These are phyloP conservation scores for Aspergillus versicolor DNA, from an alignment of 2,329 filamentous ascomycete genomes.

Conservation along the genomic window DNA sequence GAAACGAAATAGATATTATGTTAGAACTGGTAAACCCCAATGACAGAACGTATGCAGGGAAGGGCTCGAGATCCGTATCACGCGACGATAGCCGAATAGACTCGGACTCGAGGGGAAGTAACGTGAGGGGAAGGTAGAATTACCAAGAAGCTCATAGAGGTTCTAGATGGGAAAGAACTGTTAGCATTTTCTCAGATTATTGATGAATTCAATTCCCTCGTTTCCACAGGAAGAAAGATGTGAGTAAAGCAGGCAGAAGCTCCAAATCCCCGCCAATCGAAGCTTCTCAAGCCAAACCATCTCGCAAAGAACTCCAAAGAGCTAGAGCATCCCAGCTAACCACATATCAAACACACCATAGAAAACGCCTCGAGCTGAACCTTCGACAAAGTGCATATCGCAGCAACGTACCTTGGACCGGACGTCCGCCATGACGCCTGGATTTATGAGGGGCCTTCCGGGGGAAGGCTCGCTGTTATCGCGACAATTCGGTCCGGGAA, in stretches of 20 bases:
- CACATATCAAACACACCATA: not conserved
- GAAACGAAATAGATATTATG: conserved; percentile 26
- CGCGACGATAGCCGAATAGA: conserved; percentile 1
- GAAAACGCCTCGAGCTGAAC: not conserved
- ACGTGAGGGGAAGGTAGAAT: conserved; percentile 24
- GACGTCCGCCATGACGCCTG: conserved; percentile 54
- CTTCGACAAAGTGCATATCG: not conserved
- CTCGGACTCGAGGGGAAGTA: not conserved
- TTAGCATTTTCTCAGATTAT: conserved; percentile 35
- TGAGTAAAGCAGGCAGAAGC: not conserved
- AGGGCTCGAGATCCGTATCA: not conserved
- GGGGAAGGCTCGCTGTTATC: conserved; percentile 50
- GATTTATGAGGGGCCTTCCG: conserved; percentile 49
- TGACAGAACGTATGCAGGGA: not conserved
- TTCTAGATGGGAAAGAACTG: conserved; percentile 61
- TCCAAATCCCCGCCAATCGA: conserved; percentile 6
- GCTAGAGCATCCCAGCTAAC: not conserved
- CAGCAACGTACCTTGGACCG: conserved; percentile 50
- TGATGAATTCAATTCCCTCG: not conserved
- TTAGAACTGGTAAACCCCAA: conserved; percentile 28
- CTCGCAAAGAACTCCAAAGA: not conserved
- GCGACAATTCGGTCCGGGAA: conserved; percentile 43
- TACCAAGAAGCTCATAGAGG: conserved; percentile 98
- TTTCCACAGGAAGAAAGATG: not conserved
- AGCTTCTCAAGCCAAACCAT: not conserved